Percentiles rank a stretch among this genome's conserved stretches.
These are phyloP conservation scores for Penicillium sp. DNA, from an alignment of 2,329 filamentous ascomycete species.

Conservation along the genomic window DNA sequence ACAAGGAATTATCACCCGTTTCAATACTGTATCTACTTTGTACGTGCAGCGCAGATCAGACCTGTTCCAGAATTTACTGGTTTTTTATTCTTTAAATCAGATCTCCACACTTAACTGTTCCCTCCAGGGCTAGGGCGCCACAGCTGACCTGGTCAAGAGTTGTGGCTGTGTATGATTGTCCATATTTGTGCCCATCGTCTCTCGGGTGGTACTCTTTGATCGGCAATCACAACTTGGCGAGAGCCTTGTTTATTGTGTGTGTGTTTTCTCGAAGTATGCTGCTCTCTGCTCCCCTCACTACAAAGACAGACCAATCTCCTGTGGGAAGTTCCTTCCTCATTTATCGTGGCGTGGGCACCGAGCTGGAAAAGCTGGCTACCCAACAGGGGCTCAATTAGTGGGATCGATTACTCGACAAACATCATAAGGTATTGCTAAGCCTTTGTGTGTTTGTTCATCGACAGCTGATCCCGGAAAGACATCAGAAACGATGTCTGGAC, in stretches of 20 bases:
- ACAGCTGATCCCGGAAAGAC: slow-evolving; percentile 15
- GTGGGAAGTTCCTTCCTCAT: neutral
- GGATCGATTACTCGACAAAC: neutral
- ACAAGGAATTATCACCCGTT: neutral
- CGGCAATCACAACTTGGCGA: neutral
- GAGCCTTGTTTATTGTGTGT: neutral
- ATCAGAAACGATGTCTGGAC: slow-evolving; percentile 22
- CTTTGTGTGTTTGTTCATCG: neutral
- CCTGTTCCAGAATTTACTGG: neutral
- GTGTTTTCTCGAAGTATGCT: neutral
- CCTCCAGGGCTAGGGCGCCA: neutral
- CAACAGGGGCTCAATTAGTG: neutral
- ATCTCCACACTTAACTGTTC: neutral
- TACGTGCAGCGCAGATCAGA: slow-evolving; percentile 9
- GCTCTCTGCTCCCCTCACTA: neutral
- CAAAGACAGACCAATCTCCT: neutral
- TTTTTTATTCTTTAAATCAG: neutral
- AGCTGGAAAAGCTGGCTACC: neutral
- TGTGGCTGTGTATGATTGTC: slow-evolving; percentile 2
- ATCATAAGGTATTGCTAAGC: neutral
- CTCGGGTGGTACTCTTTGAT: neutral
- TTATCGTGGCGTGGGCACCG: neutral
- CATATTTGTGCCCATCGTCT: neutral
- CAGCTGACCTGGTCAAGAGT: neutral
- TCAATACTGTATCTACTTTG: slow-evolving; percentile 6